Evolutionary conservation across 2,329 filamentous ascomycete species (phyloP).

Genomic region (Tolypocladium capitatum): DNA sequence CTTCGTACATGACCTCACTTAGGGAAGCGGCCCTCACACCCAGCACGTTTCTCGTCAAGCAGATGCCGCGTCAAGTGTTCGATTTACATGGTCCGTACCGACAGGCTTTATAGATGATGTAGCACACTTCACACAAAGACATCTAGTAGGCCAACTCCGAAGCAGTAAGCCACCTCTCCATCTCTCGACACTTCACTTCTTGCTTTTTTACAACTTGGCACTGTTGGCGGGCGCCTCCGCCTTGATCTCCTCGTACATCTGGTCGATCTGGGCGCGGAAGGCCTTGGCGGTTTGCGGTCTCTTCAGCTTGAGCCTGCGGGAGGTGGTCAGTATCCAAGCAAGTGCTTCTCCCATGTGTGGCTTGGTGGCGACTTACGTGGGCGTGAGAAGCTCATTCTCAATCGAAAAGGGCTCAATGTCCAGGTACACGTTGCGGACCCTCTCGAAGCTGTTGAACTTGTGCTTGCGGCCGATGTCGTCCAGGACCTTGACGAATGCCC

Average conservation of each 20-base stretch:
- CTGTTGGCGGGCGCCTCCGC: slow-evolving; percentile 21
- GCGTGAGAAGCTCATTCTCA: slow-evolving; percentile 80
- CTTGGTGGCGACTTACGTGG: slow-evolving; percentile 55
- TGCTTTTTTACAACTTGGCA: slow-evolving; percentile 28
- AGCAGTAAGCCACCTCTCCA: not conserved
- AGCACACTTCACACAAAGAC: not conserved
- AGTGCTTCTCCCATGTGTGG: not conserved
- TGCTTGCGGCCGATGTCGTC: slow-evolving; percentile 66
- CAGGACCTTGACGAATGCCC: slow-evolving; percentile 65
- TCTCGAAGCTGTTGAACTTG: slow-evolving; percentile 88
- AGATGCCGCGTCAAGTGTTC: too few species aligned
- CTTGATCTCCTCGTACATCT: slow-evolving; percentile 43
- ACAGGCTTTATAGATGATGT: not conserved
- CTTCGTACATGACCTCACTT: too few species aligned
- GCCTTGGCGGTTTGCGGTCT: slow-evolving; percentile 40
- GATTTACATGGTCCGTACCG: not conserved
- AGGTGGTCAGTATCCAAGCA: slow-evolving; percentile 6
- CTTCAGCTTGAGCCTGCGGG: slow-evolving; percentile 43
- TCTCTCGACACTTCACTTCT: not conserved
- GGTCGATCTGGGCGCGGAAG: slow-evolving; percentile 38
- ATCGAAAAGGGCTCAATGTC: slow-evolving; percentile 83
- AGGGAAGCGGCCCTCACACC: too few species aligned
- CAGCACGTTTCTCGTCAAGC: too few species aligned
- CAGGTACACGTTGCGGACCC: slow-evolving; percentile 59
- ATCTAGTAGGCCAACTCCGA: not conserved